Evolutionary conservation across 1,284 basidiomycete genomes (phyloP).

Genomic region (Takashimella tepidaria): DNA sequence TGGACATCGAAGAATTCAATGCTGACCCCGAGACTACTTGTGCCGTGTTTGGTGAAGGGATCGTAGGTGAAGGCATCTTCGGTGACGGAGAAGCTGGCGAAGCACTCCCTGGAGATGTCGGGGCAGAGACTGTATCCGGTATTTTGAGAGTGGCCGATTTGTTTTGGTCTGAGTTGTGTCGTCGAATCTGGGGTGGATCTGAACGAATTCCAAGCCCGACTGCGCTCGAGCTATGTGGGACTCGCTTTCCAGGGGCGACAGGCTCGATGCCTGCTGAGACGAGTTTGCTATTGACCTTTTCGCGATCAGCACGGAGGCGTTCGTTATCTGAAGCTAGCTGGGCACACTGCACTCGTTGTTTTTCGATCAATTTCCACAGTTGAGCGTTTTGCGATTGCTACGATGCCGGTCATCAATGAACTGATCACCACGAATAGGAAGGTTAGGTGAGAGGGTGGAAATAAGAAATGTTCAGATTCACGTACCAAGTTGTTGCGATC

Average conservation of each 20-base stretch:
- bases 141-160: background rate
- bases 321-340: conserved; percentile 51
- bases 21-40: background rate
- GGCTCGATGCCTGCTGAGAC: conserved; percentile 32
- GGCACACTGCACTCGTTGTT: conserved; percentile 53
- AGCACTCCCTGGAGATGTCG: conserved; percentile 8
- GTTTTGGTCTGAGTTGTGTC: conserved; percentile 38
- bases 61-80: background rate
- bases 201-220: conserved; percentile 25
- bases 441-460: too few species aligned
- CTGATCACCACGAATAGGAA: too few species aligned
- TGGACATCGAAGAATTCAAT: background rate
- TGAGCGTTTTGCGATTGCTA: conserved; percentile 72
- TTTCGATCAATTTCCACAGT: conserved; percentile 88
- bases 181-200: conserved; percentile 16
- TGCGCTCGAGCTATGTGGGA: conserved; percentile 34
- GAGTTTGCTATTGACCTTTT: conserved; percentile 47
- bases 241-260: conserved; percentile 12
- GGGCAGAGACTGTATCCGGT: conserved; percentile 3
- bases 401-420: background rate
- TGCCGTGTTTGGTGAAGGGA: conserved; percentile 1
- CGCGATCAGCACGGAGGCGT: conserved; percentile 72
- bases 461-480: background rate
- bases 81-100: background rate
- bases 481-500: conserved; percentile 65